A percentile compares a stretch with the other conserved stretches of the same genome.
Evolutionary conservation across 495 filamentous ascomycete species (phyloP).

Genomic region (Chaetomium cochliodes): DNA sequence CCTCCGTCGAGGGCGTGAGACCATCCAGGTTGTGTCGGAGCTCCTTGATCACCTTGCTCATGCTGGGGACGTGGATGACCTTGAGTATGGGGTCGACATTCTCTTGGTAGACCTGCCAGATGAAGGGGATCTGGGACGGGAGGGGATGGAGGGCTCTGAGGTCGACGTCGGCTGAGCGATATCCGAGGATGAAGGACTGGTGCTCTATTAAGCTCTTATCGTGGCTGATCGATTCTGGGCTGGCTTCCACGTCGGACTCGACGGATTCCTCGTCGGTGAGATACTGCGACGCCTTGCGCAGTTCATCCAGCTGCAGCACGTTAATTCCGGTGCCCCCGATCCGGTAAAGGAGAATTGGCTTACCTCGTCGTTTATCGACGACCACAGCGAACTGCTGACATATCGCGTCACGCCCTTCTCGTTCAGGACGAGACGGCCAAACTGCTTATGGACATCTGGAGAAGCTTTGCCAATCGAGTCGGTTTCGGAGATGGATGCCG

Average conservation of each 20-base stretch:
- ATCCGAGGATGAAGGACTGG: slow-evolving; percentile 69
- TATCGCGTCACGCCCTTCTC: slow-evolving; percentile 77
- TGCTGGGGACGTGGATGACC: slow-evolving; percentile 63
- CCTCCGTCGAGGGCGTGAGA: slow-evolving; percentile 63
- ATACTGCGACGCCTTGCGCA: slow-evolving; percentile 67
- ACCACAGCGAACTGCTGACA: slow-evolving; percentile 87
- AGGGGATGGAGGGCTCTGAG: slow-evolving; percentile 54
- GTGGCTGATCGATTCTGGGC: slow-evolving; percentile 41
- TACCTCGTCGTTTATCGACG: slow-evolving; percentile 80
- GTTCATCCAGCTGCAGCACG: slow-evolving; percentile 60
- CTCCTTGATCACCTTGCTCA: slow-evolving; percentile 48
- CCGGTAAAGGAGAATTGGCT: neutral
- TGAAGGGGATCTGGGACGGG: slow-evolving; percentile 59
- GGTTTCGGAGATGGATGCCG: slow-evolving; percentile 15
- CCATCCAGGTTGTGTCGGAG: slow-evolving; percentile 52
- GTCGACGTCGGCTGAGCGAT: slow-evolving; percentile 58
- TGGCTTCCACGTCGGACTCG: slow-evolving; percentile 53
- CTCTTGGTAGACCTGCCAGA: slow-evolving; percentile 67
- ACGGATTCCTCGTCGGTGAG: slow-evolving; percentile 67
- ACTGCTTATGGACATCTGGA: slow-evolving; percentile 59
- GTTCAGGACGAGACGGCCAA: slow-evolving; percentile 80
- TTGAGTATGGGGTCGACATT: slow-evolving; percentile 73
- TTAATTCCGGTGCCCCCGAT: slow-evolving; percentile 15
- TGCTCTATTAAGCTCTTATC: slow-evolving; percentile 51
- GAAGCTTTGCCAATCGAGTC: slow-evolving; percentile 30